phyloP scores from a whole-genome alignment of 352 stramenopile genomes.

The Phytopythium boreale region DNA sequence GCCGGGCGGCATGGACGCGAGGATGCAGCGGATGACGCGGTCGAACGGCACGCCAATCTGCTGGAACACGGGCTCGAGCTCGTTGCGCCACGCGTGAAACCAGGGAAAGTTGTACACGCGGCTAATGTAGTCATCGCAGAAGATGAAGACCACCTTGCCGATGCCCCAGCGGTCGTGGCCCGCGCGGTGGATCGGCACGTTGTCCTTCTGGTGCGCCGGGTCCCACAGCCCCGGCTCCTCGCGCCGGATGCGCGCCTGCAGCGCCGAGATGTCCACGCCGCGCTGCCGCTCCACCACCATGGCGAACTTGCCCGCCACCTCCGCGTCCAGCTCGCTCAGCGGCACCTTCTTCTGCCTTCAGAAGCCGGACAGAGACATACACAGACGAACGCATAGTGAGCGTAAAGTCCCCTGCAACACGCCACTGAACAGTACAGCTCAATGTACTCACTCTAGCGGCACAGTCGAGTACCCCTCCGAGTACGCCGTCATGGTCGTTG shows the following conservation, averaged over 20 bases:
- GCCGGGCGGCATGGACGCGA: conserved; percentile 94
- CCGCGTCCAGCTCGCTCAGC: conserved; percentile 46
- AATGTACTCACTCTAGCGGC: conserved; percentile 28
- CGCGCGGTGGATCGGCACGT: conserved; percentile 91
- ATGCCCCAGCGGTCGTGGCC: conserved; percentile 98
- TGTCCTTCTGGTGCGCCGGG: conserved; percentile 66
- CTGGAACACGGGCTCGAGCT: conserved; percentile 88
- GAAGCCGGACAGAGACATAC: no score
- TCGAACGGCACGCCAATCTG: conserved; percentile 82
- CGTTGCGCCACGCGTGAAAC: conserved; percentile 82
- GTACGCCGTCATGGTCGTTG: conserved; percentile 23
- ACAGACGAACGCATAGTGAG: background rate
- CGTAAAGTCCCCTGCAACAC: no score
- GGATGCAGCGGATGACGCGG: conserved; percentile 92
- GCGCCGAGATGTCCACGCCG: conserved; percentile 55
- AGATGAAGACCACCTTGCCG: conserved; percentile 97
- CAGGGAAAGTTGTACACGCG: conserved; percentile 95
- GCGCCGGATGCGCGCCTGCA: conserved; percentile 57
- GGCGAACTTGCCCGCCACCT: conserved; percentile 30
- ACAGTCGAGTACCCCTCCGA: conserved; percentile 20
- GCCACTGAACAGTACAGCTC: no score
- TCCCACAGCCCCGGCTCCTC: conserved; percentile 60
- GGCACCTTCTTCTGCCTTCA: conserved; percentile 76
- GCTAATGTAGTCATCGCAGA: conserved; percentile 98
- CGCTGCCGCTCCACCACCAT: conserved; percentile 61